Conservation (phyloP, 2,329 filamentous ascomycete species). For the Fusarium sp. region DNA sequence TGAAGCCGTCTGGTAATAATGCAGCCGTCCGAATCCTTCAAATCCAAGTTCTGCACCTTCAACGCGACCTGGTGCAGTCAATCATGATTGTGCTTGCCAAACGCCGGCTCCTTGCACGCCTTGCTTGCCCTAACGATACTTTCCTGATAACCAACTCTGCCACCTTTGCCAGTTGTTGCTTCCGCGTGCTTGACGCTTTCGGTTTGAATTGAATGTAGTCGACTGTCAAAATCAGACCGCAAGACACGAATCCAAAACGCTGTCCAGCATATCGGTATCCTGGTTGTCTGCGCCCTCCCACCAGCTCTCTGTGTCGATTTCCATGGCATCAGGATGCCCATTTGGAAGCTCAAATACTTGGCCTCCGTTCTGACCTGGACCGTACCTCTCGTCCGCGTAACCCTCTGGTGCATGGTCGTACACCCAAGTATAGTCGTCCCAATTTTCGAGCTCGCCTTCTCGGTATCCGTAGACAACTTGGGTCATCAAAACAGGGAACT, state of each 20-base stretch:
- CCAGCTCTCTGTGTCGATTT: constrained; percentile 64
- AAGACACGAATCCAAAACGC: constrained; percentile 65
- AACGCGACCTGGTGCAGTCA: constrained; percentile 18
- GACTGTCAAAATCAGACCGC: constrained; percentile 53
- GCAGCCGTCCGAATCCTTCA: constrained; percentile 27
- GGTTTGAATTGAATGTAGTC: not conserved
- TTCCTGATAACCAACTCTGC: constrained; percentile 11
- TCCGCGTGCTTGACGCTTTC: not conserved
- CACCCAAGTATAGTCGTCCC: constrained; percentile 67
- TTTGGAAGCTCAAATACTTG: constrained; percentile 55
- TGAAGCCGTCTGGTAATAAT: constrained; percentile 42
- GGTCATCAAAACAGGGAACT: constrained; percentile 79
- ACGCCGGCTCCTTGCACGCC: constrained; percentile 41
- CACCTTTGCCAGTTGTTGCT: not conserved
- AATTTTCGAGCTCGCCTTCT: constrained; percentile 78
- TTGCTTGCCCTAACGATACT: constrained; percentile 27
- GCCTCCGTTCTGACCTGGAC: constrained; percentile 48
- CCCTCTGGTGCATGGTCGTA: constrained; percentile 49
- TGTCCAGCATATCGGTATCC: constrained; percentile 63
- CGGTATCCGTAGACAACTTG: constrained; percentile 75
- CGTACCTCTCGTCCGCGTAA: constrained; percentile 43
- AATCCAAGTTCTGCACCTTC: constrained; percentile 21
- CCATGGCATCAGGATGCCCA: constrained; percentile 65
- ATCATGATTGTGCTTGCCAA: constrained; percentile 33
- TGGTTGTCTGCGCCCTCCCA: constrained; percentile 69